These are phyloP conservation scores for Alternaria hordeiaustralica DNA, from an alignment of 2,329 filamentous ascomycete species.

Conservation along the genomic window DNA sequence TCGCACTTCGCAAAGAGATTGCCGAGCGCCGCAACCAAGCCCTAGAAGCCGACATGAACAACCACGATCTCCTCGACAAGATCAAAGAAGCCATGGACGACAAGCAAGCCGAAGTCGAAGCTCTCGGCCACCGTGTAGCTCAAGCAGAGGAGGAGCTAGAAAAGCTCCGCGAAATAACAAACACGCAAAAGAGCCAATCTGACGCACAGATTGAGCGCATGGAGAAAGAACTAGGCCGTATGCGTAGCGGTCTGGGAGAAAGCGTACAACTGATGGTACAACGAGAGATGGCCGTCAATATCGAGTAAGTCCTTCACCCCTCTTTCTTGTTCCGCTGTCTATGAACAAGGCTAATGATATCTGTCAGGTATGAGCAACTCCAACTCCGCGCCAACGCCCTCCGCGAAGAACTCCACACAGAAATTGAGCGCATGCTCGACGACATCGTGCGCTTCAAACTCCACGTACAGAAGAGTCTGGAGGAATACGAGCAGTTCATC, in stretches of 20 bases:
- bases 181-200: slow-evolving; percentile 83
- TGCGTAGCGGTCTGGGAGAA: slow-evolving; percentile 83
- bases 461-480: slow-evolving; percentile 88
- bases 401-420: slow-evolving; percentile 96
- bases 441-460: slow-evolving; percentile 99
- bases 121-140: slow-evolving; percentile 83
- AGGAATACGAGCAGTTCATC: slow-evolving; percentile 94
- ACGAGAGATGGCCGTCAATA: slow-evolving; percentile 93
- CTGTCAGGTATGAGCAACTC: slow-evolving; percentile 85
- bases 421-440: slow-evolving; percentile 94
- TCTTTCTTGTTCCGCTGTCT: neutral
- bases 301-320: slow-evolving; percentile 70
- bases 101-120: slow-evolving; percentile 90
- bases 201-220: slow-evolving; percentile 98
- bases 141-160: slow-evolving; percentile 94
- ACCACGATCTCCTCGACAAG: slow-evolving; percentile 89
- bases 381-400: slow-evolving; percentile 82
- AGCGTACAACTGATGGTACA: slow-evolving; percentile 92
- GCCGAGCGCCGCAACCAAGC: slow-evolving; percentile 83
- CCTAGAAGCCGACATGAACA: slow-evolving; percentile 91
- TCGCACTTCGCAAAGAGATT: slow-evolving; percentile 83
- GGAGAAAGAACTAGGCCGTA: slow-evolving; percentile 96
- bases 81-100: slow-evolving; percentile 98
- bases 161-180: slow-evolving; percentile 85
- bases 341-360: slow-evolving; percentile 5